A percentile compares a stretch with the other conserved stretches of the same genome.
Conservation (phyloP, 371 early-diverging fungal species). For the Mortierella sp. region DNA sequence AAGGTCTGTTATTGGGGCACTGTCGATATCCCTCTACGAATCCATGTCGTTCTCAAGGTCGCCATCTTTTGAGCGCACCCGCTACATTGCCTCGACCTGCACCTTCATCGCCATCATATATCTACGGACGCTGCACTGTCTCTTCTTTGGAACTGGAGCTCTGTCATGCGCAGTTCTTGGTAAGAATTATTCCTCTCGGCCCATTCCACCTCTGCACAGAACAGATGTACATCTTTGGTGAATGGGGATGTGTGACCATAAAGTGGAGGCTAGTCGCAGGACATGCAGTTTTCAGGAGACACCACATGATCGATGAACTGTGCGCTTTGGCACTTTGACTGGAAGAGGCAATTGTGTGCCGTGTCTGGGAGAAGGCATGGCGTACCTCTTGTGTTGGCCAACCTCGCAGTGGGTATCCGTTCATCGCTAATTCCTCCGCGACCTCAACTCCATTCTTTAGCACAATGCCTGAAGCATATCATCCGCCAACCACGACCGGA, state of each 20-base stretch:
- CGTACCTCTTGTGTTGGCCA: no score
- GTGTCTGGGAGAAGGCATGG: no score
- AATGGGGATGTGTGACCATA: conserved; percentile 6
- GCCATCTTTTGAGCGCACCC: conserved; percentile 50
- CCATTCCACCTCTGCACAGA: no score
- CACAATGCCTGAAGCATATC: conserved; percentile 59
- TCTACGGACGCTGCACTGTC: conserved; percentile 49
- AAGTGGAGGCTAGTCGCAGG: conserved; percentile 1
- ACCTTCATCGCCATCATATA: conserved; percentile 54
- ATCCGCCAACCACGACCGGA: conserved; percentile 64
- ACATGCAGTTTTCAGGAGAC: no score
- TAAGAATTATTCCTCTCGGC: conserved; percentile 12
- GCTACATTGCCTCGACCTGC: conserved; percentile 53
- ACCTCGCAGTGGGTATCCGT: no score
- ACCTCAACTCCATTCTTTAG: no score
- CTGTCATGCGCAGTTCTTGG: conserved; percentile 53
- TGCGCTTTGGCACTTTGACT: no score
- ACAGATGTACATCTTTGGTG: no score
- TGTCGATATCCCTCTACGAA: conserved; percentile 49
- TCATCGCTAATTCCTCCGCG: no score
- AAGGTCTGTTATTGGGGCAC: conserved; percentile 37
- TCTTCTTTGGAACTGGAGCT: conserved; percentile 54
- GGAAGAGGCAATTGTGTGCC: no score
- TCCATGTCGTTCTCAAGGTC: conserved; percentile 52
- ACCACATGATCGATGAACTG: no score